phyloP scores from a whole-genome alignment of 495 filamentous ascomycete species.

The Jackrogersella minutella region DNA sequence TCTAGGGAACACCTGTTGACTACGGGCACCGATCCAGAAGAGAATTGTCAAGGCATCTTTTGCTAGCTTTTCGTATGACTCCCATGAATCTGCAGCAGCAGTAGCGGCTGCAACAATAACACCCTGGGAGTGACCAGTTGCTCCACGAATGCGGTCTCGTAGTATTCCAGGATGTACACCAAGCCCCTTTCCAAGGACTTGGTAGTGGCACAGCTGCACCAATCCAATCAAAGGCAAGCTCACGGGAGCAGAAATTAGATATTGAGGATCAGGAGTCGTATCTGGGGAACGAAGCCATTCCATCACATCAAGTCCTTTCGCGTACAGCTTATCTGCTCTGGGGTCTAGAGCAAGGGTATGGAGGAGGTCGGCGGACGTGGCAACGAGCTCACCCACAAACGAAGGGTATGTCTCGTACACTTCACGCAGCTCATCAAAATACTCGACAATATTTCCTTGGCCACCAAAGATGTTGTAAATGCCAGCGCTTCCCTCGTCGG shows the following conservation, averaged over 20 bases:
- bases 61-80: constrained; percentile 80
- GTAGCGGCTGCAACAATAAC: constrained; percentile 93
- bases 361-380: constrained; percentile 79
- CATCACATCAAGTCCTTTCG: constrained; percentile 93
- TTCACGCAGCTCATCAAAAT: constrained; percentile 95
- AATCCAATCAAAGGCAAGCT: constrained; percentile 96
- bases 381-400: constrained; percentile 85
- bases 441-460: constrained; percentile 99
- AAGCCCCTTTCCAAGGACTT: constrained; percentile 87
- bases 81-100: constrained; percentile 86
- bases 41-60: constrained; percentile 85
- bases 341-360: constrained; percentile 85
- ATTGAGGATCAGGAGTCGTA: constrained; percentile 90
- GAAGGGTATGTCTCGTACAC: constrained; percentile 89
- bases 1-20: constrained; percentile 94
- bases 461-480: constrained; percentile 96
- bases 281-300: constrained; percentile 89
- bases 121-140: constrained; percentile 97
- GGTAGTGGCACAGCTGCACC: constrained; percentile 93
- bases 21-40: constrained; percentile 99
- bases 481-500: constrained; percentile 75
- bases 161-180: constrained; percentile 87
- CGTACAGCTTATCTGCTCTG: constrained; percentile 90
- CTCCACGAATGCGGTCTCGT: constrained; percentile 79
- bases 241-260: constrained; percentile 95